Conservation (phyloP, 2,329 filamentous ascomycete genomes). For the Aureobasidium sp. region DNA sequence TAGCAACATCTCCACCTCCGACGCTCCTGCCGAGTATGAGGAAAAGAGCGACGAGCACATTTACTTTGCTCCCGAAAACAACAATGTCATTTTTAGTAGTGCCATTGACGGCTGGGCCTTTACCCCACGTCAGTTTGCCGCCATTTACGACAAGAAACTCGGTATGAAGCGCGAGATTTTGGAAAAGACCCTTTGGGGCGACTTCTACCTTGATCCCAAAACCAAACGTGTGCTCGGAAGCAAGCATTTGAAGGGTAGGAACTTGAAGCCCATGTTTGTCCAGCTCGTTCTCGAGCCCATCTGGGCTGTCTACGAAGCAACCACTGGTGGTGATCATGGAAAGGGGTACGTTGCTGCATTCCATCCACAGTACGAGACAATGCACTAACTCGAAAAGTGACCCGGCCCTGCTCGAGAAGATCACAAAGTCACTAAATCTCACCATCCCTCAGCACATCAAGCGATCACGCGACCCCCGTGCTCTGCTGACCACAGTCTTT, state of each 20-base stretch:
- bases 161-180: constrained; percentile 82
- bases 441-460: constrained; percentile 76
- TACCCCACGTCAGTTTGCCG: constrained; percentile 87
- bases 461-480: constrained; percentile 71
- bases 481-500: constrained; percentile 80
- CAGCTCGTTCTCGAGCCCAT: constrained; percentile 91
- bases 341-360: constrained; percentile 55
- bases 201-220: constrained; percentile 93
- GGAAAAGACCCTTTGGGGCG: constrained; percentile 94
- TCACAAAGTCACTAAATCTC: constrained; percentile 82
- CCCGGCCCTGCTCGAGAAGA: constrained; percentile 75
- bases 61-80: constrained; percentile 96
- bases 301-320: constrained; percentile 92
- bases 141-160: constrained; percentile 90
- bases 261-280: constrained; percentile 93
- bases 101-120: constrained; percentile 99
- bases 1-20: constrained; percentile 40
- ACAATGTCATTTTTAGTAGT: constrained; percentile 98
- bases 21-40: constrained; percentile 57
- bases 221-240: constrained; percentile 84
- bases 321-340: constrained; percentile 69
- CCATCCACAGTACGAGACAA: background rate
- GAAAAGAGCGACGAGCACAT: constrained; percentile 93
- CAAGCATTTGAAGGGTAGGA: constrained; percentile 87
- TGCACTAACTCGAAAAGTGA: constrained; percentile 45